Evolutionary conservation across 169 alveolate genomes (phyloP), one percentile per base, ranked within the genome.

Genomic region (Eimeria zaria): DNA sequence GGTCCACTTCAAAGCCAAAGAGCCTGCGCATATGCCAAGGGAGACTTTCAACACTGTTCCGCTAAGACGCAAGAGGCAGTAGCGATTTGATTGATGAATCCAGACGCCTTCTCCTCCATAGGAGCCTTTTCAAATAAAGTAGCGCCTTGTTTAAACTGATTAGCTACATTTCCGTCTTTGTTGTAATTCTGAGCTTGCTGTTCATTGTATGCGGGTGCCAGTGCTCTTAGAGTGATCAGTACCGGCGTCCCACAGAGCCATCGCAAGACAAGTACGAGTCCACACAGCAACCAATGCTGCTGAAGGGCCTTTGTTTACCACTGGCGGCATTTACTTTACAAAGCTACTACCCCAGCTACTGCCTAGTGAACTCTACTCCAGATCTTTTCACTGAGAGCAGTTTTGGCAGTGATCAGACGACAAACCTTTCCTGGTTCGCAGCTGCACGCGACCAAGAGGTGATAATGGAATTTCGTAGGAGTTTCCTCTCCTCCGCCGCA

Each of bases 361-460:
- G 39, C 83, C 33, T 39, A 73, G 53, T 20, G 83, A 39, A 22
- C 36, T 22, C 30, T 2, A 30, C 53, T 39, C 33, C 55, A 73
- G 51, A 41, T 14, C 36, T 20, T 36, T 5, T 0, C 30, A 39
- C 14, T 24, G 39, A 4, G 3, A 39, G 48, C 18, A 39, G 18
- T 18, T 0, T 39, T 36, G 16, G 30, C 48, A 30, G 33, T 67
- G 0, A 73, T 18, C 16, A 73, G 83, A 41, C 7, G 22, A 87
- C 93, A 62, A 20, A 87, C 93, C 83, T 87, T 55, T 87, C 93
- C 93, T 87, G 93, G 20, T 62, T 87, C 51, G 93, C 93, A 87
- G 64, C 27, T 30, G 93, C 81, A 60, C 83, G 83, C 12, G 78
- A 58, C 93, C 93, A 87, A 8, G 93, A 87, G 27, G 93, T 33